Conservation (phyloP, 306 rosid genomes). For the Trichosanthes cucumerina region DNA sequence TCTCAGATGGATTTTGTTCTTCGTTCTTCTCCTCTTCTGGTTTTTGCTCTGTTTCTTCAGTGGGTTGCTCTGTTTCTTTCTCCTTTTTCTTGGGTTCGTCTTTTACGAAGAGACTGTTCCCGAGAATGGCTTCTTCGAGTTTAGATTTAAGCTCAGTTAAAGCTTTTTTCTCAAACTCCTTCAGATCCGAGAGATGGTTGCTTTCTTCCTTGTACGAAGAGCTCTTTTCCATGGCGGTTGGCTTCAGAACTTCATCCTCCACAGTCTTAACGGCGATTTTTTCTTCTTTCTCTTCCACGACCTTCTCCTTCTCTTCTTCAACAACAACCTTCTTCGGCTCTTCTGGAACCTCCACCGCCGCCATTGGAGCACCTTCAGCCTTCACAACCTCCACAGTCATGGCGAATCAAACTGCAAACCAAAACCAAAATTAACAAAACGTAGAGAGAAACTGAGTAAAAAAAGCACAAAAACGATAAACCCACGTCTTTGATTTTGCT, state of each 20-base stretch:
- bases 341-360: not conserved
- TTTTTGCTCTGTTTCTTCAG: not conserved
- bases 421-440: not conserved
- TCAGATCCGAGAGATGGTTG: slow-evolving; percentile 32
- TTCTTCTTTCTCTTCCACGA: not conserved
- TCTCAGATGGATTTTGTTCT: not conserved
- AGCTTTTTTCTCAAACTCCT: slow-evolving; percentile 29
- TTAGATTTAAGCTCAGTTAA: slow-evolving; percentile 17
- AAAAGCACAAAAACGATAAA: not conserved
- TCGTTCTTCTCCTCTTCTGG: not conserved
- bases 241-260: slow-evolving; percentile 9
- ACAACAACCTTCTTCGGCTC: slow-evolving; percentile 8
- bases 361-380: slow-evolving; percentile 25
- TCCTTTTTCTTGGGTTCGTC: slow-evolving; percentile 15
- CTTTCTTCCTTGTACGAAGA: slow-evolving; percentile 38
- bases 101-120: slow-evolving; percentile 17
- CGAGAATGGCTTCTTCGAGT: slow-evolving; percentile 30
- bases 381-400: slow-evolving; percentile 35
- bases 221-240: slow-evolving; percentile 23
- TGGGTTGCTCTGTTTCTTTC: not conserved
- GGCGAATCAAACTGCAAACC: not conserved
- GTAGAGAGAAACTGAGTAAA: not conserved
- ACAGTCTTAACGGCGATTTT: not conserved
- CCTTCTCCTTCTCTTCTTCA: slow-evolving; percentile 12
- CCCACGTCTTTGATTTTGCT: not conserved